Evolutionary conservation across 1,284 basidiomycete species (phyloP), one percentile per base, ranked within the genome.

Genomic region (Fomitopsis pinicola): DNA sequence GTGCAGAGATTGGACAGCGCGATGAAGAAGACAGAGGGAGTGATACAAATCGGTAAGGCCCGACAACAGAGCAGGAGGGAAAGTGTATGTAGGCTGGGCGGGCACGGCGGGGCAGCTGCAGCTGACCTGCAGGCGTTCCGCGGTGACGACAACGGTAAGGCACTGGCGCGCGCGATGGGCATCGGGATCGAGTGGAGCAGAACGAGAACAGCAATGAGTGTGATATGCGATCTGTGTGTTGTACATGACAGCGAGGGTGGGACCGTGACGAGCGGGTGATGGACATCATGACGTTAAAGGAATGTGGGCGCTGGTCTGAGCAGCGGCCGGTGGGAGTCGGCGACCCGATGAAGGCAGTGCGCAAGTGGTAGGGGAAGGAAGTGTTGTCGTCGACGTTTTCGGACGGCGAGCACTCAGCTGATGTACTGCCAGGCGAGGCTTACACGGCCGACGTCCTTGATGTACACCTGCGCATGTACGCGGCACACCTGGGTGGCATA

Each of bases 361-460:
- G 30, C 15, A 53, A 53, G 50, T 53, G 10, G 45, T 46, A 9
- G 28, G 26, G 15, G 28, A 17, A n/a, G 4, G 48, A 7, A 12
- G 48, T 30, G 48, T 33, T 28, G 55, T 44, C 48, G 42, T 7
- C 14, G 48, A 35, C 57, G 35, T 14, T 35, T 3, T n/a, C 5
- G 48, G 38, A 6, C 46, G 22, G n/a, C 35, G 57, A 14, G 22
- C 36, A 22, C n/a, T 54, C 42, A 62, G 55, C 26, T 62, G 61
- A 70, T 67, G 60, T 72, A 72, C 33, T 67, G 69, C 72, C 72
- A 73, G 19, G 69, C 65, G 10, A 73, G 62, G 63, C 63, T 68
- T 52, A 72, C 71, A 30, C 68, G 69, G 44, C 72, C 72, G 54
- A 72, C 71, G 48, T 68, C 68, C 63, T 69, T 70, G 59, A 73